Evolutionary conservation across 2,329 filamentous ascomycete genomes (phyloP), one percentile per base, ranked within the genome.

Genomic region (Aspergillus persii): DNA sequence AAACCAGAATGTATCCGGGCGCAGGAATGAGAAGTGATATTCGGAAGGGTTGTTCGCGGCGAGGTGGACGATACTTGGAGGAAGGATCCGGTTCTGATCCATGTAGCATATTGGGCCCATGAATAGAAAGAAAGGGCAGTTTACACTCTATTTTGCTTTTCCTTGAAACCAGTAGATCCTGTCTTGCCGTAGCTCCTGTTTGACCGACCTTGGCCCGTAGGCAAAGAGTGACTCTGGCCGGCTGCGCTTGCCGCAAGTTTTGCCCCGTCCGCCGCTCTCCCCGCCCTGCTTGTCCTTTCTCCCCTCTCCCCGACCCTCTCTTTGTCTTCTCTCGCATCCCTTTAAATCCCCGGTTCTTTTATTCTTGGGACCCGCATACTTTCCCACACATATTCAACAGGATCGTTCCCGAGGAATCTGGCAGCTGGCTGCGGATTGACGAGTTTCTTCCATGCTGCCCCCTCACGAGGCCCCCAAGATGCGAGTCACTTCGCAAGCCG

Each of bases 81-180:
- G 61, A 61, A 61, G 65, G 66, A 64, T 64, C 55, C 69, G 71
- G 68, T 72, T 64, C 69, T 70, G 68, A 73, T 64, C 65, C 72
- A 65, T 76, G 72, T 76, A 76, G 71, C 73, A 72, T 73, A 73
- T 68, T 65, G 65, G 67, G 68, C 66, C 61, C 58, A 63, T 68
- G 63, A 70, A 68, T 67, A 68, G 65, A 68, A 71, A 68, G 65
- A 68, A 69, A 68, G 59, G 58, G 57, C 61, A 63, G 62, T 66
- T 67, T 62, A 54, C 60, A 55, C 56, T 56, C 57, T 4, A 41
- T 1, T 12, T 41, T 18, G 36, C 12, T n/a, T 41, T 36, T 1
- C 44, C 5, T 8, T n/a, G 31, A 12, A 8, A 5, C 12, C 15
- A 12, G 27, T 18, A 50, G 31, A 50, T 50, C 29, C 15, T 11